Base-by-base conservation (phyloP, 441 rosid species). In the Aleurites moluccanus region DNA sequence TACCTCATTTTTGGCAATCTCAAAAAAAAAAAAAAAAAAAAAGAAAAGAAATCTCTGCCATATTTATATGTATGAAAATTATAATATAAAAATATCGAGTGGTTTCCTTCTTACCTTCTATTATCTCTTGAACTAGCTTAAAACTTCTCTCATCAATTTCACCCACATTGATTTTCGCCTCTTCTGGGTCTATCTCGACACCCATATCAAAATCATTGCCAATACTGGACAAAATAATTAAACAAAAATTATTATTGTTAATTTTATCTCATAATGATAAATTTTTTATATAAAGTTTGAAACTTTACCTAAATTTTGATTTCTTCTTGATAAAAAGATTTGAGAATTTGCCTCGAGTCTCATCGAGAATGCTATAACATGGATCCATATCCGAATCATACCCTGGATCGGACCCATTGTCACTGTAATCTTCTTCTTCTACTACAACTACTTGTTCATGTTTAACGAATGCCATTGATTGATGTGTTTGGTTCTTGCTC, bases 61-160 rank as follows among this genome's bases (percentile, higher is more conserved):
- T 64, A 2, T n/a, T n/a, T n/a, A n/a, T n/a, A n/a, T n/a, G 14
- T 38, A 35, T 9, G 6, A 4, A 10, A 6, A 6, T 3, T 42
- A 13, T 8, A 71, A 59, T 16, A 66, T 52, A 47, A 13, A 11
- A 59, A 15, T 4, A 28, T 42, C 25, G 62, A 57, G 2, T 6
- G 63, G n/a, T n/a, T n/a, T n/a, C n/a, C n/a, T n/a, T n/a, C 80
- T 79, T 40, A 88, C 93, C 89, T 55, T 74, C 63, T 28, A 87
- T 81, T 23, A 88, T 75, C 47, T 80, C 77, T 60, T 81, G 80
- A 75, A 83, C 83, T 50, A 56, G 44, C 73, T 75, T 75, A 1
- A 70, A 73, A 66, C 72, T 70, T 69, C 81, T 79, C 23, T 80
- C 88, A 69, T 78, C 77, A 73, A 79, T 77, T 69, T 81, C 83